These are phyloP conservation scores for Gynandropsis gynandra DNA, from an alignment of 345 rosid genomes.

Conservation along the genomic window DNA sequence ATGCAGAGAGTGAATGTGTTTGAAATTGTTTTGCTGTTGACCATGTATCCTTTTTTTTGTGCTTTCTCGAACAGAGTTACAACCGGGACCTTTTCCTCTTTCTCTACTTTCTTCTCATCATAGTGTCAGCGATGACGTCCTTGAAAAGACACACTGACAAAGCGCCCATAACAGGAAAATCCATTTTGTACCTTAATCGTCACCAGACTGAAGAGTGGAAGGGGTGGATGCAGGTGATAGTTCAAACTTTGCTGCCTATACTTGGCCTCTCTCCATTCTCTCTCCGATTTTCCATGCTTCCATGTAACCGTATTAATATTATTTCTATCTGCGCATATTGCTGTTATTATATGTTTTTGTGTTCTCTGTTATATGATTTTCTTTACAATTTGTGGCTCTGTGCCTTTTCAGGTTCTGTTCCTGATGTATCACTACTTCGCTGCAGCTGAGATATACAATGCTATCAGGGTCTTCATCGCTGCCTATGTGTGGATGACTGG, in stretches of 20 bases:
- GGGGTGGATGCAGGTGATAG: constrained; percentile 99
- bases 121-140: constrained; percentile 80
- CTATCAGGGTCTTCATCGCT: constrained; percentile 91
- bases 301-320: constrained; percentile 6
- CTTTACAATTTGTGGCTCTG: constrained; percentile 11
- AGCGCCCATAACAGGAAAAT: constrained; percentile 70
- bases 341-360: neutral
- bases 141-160: constrained; percentile 74
- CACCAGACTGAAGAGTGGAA: constrained; percentile 99
- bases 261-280: neutral
- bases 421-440: constrained; percentile 98
- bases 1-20: neutral
- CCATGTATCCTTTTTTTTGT: constrained; percentile 6
- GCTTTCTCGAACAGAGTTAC: constrained; percentile 60
- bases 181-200: constrained; percentile 76
- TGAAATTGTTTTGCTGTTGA: constrained; percentile 9
- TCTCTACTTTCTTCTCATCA: constrained; percentile 81
- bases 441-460: constrained; percentile 87
- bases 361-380: neutral
- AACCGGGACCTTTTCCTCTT: constrained; percentile 88
- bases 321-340: neutral
- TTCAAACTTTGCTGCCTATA: constrained; percentile 7
- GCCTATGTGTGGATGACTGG: constrained; percentile 99
- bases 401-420: constrained; percentile 65
- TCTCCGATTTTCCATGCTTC: neutral